Evolutionary conservation across 225 moss, liverwort and hornwort genomes (phyloP).

Genomic region (Marchantia paleacea): DNA sequence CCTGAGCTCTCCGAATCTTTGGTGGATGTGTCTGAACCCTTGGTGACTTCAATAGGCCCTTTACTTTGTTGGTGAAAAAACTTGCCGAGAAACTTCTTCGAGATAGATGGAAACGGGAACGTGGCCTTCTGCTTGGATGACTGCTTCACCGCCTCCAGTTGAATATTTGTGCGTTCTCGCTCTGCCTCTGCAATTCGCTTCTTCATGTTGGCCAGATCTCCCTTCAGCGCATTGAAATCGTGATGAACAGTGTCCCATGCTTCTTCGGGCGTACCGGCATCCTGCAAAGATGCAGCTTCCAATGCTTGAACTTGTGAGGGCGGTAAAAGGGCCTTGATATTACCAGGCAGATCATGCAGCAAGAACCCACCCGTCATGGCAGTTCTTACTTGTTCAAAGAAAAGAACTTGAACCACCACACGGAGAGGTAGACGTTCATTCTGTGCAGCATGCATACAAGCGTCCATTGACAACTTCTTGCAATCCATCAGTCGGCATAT

Average conservation of each 20-base stretch:
- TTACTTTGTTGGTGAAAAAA: slow-evolving; percentile 33
- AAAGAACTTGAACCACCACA: slow-evolving; percentile 81
- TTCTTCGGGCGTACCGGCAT: slow-evolving; percentile 54
- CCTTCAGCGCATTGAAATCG: slow-evolving; percentile 64
- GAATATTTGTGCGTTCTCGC: slow-evolving; percentile 45
- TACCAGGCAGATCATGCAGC: slow-evolving; percentile 58
- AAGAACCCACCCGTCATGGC: slow-evolving; percentile 53
- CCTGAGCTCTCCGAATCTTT: slow-evolving; percentile 41
- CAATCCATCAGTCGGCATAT: slow-evolving; percentile 76
- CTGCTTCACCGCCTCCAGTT: slow-evolving; percentile 43
- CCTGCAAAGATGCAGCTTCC: slow-evolving; percentile 39
- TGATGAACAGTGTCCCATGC: slow-evolving; percentile 70
- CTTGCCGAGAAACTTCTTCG: slow-evolving; percentile 42
- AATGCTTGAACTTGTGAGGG: slow-evolving; percentile 38
- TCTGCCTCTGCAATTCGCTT: slow-evolving; percentile 66
- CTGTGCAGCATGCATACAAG: slow-evolving; percentile 83
- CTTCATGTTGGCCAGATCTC: slow-evolving; percentile 73
- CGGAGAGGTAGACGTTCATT: slow-evolving; percentile 81
- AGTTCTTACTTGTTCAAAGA: slow-evolving; percentile 74
- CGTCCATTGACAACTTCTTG: slow-evolving; percentile 82
- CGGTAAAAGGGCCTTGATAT: slow-evolving; percentile 63
- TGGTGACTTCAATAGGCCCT: slow-evolving; percentile 24
- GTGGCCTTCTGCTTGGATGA: slow-evolving; percentile 47
- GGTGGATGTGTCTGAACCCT: slow-evolving; percentile 37
- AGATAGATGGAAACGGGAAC: slow-evolving; percentile 40